These are phyloP conservation scores for Cytospora leucostoma DNA, from an alignment of 2,329 filamentous ascomycete species.

Conservation along the genomic window DNA sequence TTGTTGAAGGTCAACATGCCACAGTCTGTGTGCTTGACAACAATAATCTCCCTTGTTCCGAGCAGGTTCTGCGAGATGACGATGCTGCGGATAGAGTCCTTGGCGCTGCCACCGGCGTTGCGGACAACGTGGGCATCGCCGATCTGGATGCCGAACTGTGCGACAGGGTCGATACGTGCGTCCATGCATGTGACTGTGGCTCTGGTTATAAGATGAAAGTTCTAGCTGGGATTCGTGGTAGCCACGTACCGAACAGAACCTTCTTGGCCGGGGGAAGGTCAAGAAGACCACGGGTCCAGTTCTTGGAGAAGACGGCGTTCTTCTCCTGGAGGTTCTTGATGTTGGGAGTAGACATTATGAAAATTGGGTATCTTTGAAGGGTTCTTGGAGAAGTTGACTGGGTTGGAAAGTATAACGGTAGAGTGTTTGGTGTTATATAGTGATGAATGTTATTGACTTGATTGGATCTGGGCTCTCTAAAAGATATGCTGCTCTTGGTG, in stretches of 20 bases:
- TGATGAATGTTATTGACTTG: too few relatives aligned
- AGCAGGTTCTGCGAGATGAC: slow-evolving; percentile 79
- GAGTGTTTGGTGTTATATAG: too few relatives aligned
- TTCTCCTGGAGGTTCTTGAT: slow-evolving; percentile 35
- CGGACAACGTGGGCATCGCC: slow-evolving; percentile 80
- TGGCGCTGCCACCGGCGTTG: slow-evolving; percentile 68
- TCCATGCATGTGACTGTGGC: slow-evolving; percentile 76
- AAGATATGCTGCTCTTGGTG: too few relatives aligned
- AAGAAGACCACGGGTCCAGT: slow-evolving; percentile 67
- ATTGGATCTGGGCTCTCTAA: too few relatives aligned
- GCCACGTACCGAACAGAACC: slow-evolving; percentile 59
- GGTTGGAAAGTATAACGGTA: too few relatives aligned
- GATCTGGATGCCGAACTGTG: slow-evolving; percentile 68
- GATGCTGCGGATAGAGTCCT: slow-evolving; percentile 72
- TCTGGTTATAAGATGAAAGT: slow-evolving; percentile 27
- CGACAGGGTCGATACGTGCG: slow-evolving; percentile 67
- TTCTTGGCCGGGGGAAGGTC: slow-evolving; percentile 70
- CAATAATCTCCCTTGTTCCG: slow-evolving; percentile 71
- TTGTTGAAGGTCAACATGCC: slow-evolving; percentile 74
- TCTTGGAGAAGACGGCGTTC: slow-evolving; percentile 34
- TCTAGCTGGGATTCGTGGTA: slow-evolving; percentile 1
- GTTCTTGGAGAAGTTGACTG: too few relatives aligned
- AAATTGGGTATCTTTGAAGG: too few relatives aligned
- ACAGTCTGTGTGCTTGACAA: slow-evolving; percentile 75
- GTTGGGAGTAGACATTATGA: slow-evolving; percentile 31